A percentile compares a stretch with the other conserved stretches of the same genome.
These are phyloP conservation scores for Spathaspora sp. DNA, from an alignment of 805 yeast species.

Conservation along the genomic window DNA sequence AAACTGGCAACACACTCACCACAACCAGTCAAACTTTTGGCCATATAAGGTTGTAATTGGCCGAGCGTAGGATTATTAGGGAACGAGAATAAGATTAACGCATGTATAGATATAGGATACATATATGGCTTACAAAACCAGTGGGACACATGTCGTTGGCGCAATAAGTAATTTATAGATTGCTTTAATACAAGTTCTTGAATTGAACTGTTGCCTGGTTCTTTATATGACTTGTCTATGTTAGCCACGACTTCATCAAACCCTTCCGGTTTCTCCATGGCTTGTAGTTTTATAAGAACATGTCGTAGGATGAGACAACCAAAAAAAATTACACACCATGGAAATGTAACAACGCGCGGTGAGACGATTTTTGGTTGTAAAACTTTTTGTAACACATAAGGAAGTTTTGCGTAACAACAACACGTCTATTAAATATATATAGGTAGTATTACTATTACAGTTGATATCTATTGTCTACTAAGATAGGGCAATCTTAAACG, in stretches of 20 bases:
- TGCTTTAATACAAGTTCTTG: conserved; percentile 23
- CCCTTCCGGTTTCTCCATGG: conserved; percentile 8
- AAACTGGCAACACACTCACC: conserved; percentile 51
- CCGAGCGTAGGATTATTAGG: conserved; percentile 42
- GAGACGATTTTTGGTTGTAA: no score
- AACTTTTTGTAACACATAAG: no score
- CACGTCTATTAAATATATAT: no score
- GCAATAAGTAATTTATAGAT: conserved; percentile 22
- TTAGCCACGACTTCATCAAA: conserved; percentile 20
- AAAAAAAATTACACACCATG: no score
- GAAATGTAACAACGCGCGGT: no score
- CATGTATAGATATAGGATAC: conserved; percentile 48
- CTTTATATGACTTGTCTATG: conserved; percentile 21
- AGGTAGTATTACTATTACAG: no score
- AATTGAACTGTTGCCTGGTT: conserved; percentile 21
- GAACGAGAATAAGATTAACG: conserved; percentile 60
- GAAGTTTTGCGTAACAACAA: no score
- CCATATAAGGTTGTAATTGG: conserved; percentile 40
- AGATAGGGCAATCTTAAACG: no score
- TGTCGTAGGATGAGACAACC: no score
- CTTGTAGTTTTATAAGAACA: no score
- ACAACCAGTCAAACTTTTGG: conserved; percentile 44
- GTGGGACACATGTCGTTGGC: conserved; percentile 41
- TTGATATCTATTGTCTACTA: no score
- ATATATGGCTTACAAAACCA: conserved; percentile 54